Percentiles rank a stretch among this genome's conserved stretches.
phyloP scores from a whole-genome alignment of 495 filamentous ascomycete genomes.

The Penicillium taxi region DNA sequence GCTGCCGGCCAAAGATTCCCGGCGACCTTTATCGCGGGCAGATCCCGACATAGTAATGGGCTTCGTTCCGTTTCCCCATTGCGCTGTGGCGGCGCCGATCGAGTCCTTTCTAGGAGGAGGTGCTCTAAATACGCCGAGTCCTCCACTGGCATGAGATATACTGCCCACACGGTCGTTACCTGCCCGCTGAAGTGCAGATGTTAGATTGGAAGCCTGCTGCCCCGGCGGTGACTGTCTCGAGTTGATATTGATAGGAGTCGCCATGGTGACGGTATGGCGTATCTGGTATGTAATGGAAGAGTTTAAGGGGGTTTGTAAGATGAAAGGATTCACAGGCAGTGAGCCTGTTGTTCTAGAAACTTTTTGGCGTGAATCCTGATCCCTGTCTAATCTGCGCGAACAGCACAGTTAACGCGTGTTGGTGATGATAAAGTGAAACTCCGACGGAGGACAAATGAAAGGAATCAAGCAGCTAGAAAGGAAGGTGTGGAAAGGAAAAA shows the following conservation, averaged over 20 bases:
- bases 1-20: constrained; percentile 82
- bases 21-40: constrained; percentile 63
- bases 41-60: constrained; percentile 77
- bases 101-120: constrained; percentile 59
- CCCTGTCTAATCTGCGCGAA: constrained; percentile 37
- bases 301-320: neutral
- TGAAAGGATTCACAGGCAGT: no score
- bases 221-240: constrained; percentile 51
- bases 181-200: constrained; percentile 49
- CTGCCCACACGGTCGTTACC: constrained; percentile 35
- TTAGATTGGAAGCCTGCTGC: constrained; percentile 54
- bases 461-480: neutral
- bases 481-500: no score
- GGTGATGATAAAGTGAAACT: constrained; percentile 30
- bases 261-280: constrained; percentile 32
- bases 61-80: constrained; percentile 67
- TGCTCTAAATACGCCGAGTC: constrained; percentile 54
- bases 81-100: constrained; percentile 47
- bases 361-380: constrained; percentile 15
- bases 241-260: constrained; percentile 59
- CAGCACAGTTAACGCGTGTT: constrained; percentile 35
- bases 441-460: constrained; percentile 19
- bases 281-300: constrained; percentile 2
- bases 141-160: constrained; percentile 34
- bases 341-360: constrained; percentile 1